Percentiles rank a stretch among this genome's conserved stretches.
phyloP scores from a whole-genome alignment of 805 yeast species.

The Vanderwaltozyma polyspora region DNA sequence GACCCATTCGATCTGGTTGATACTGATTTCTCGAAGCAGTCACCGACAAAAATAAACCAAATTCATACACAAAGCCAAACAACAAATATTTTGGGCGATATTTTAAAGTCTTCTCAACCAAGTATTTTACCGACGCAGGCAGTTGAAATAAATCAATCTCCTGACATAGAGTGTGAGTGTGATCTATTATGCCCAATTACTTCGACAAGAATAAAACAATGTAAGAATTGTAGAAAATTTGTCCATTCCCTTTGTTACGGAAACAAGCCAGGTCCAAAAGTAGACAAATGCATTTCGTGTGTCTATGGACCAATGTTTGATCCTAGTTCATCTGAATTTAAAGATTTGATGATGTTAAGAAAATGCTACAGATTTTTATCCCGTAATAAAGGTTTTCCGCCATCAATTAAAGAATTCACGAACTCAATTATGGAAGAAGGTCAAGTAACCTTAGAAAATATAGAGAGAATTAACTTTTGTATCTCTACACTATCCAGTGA shows the following conservation, averaged over 20 bases:
- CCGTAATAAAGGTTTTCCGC: conserved; percentile 13
- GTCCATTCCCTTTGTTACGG: conserved; percentile 32
- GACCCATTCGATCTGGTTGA: conserved; percentile 24
- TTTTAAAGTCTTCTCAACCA: conserved; percentile 19
- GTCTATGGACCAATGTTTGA: conserved; percentile 13
- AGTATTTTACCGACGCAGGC: conserved; percentile 25
- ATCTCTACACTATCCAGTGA: conserved; percentile 12
- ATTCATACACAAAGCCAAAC: conserved; percentile 23
- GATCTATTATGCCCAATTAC: conserved; percentile 8
- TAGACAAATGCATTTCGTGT: conserved; percentile 22
- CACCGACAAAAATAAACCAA: not conserved
- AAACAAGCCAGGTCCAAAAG: conserved; percentile 6
- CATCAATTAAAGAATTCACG: conserved; percentile 8
- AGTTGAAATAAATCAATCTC: not conserved
- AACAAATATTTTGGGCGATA: conserved; percentile 21
- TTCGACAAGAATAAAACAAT: conserved; percentile 11
- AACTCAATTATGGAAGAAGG: conserved; percentile 7
- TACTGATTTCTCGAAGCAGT: not conserved
- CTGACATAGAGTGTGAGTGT: conserved; percentile 24
- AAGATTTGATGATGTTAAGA: conserved; percentile 28
- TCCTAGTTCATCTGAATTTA: conserved; percentile 11
- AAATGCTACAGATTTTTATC: conserved; percentile 24
- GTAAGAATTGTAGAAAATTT: conserved; percentile 23
- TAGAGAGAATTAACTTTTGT: conserved; percentile 8
- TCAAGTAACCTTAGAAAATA: conserved; percentile 7